Base-by-base conservation (phyloP, 1,284 basidiomycete species). In the Takashimella tepidaria region DNA sequence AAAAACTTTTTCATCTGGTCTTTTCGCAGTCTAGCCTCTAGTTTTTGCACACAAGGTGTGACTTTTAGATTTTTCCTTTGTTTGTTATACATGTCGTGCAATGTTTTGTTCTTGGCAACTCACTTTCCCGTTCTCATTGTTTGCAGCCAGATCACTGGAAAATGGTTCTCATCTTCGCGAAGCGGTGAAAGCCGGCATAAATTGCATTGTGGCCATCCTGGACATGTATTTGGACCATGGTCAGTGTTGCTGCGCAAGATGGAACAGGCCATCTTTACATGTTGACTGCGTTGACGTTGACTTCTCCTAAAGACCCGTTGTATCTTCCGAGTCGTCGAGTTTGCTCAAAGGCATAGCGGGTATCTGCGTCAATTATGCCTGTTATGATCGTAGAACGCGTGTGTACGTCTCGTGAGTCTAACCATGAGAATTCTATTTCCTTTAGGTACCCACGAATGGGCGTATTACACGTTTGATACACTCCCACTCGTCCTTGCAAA, bases 401-500 rank as follows among this genome's bases (percentile, higher is more conserved):
- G 31, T 37, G 31, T 37, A 37, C 31, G 8, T 37, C 31, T 37
- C 31, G 8, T 16, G 16, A 37, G 31, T 37, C 31, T n/a, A n/a
- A n/a, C n/a, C n/a, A n/a, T n/a, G n/a, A n/a, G n/a, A n/a, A n/a
- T n/a, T n/a, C n/a, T n/a, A n/a, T n/a, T n/a, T n/a, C n/a, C n/a
- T n/a, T n/a, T n/a, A n/a, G 78, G 82, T 16, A 84, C 80, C 0
- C 80, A 79, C 23, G 83, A 86, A 68, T 65, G 67, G 1, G 82
- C 80, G 65, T 87, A 87, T 72, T 86, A 86, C 64, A 80, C 72
- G 0, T 76, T 87, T 26, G 85, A 88, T 69, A 83, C 84, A 1
- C 57, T 74, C 13, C 67, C 68, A 5, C 56, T 87, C n/a, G 79
- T 84, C 57, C 67, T 86, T 50, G 83, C 85, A 24, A n/a, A 80